These are phyloP conservation scores for Pseudozyma sp. DNA, from an alignment of 1,284 basidiomycete species.

Conservation along the genomic window DNA sequence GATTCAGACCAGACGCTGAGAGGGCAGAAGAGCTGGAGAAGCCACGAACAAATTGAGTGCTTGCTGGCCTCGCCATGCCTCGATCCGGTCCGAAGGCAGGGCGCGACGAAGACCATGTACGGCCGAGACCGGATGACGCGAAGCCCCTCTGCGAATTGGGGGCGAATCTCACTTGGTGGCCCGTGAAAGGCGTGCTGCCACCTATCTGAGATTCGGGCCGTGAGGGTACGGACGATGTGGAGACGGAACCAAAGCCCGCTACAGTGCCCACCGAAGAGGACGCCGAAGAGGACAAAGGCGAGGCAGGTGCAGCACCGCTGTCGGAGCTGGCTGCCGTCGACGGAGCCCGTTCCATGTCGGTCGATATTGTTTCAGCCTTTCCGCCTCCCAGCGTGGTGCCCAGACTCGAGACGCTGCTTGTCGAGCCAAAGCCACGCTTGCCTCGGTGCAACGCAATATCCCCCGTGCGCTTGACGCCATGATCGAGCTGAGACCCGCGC, in stretches of 20 bases:
- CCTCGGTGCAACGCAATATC: constrained; percentile 32
- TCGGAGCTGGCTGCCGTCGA: constrained; percentile 42
- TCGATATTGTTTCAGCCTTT: constrained; percentile 14
- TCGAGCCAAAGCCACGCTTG: constrained; percentile 38
- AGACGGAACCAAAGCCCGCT: constrained; percentile 9
- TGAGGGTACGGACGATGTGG: constrained; percentile 20
- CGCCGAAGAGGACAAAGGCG: constrained; percentile 29
- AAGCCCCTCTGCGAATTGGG: constrained; percentile 16
- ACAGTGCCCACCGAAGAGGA: constrained; percentile 37
- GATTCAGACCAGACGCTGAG: constrained; percentile 36
- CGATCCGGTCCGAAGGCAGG: constrained; percentile 14
- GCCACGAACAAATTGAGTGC: constrained; percentile 40
- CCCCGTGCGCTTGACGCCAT: constrained; percentile 13
- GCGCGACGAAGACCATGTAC: constrained; percentile 22
- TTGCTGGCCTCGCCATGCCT: constrained; percentile 22
- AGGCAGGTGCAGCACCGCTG: constrained; percentile 22
- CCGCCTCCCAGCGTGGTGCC: constrained; percentile 37
- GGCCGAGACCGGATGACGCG: constrained; percentile 17
- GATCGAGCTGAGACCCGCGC: constrained; percentile 15
- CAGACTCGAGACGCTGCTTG: constrained; percentile 41
- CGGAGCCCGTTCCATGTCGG: constrained; percentile 26
- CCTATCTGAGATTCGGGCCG: constrained; percentile 22
- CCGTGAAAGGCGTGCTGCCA: constrained; percentile 4
- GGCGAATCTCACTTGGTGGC: constrained; percentile 31
- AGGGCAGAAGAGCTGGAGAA: constrained; percentile 38